A percentile compares a stretch with the other conserved stretches of the same genome.
These are phyloP conservation scores for Agrocybe chaxingu DNA, from an alignment of 768 basidiomycete species.

Conservation along the genomic window DNA sequence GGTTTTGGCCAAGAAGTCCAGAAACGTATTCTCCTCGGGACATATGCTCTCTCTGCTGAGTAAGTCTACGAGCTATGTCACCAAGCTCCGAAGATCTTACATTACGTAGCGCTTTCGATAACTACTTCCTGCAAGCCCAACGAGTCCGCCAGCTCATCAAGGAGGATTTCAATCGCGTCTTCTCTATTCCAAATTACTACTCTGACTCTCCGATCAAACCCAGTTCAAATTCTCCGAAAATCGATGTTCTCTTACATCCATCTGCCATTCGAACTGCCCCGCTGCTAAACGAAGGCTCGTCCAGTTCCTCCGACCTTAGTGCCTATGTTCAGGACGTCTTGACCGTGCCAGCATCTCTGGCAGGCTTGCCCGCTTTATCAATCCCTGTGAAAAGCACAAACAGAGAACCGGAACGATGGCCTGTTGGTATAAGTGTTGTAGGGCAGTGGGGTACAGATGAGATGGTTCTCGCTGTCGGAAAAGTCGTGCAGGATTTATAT, in stretches of 20 bases:
- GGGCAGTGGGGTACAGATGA: constrained; percentile 86
- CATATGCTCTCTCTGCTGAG: constrained; percentile 91
- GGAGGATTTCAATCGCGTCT: constrained; percentile 70
- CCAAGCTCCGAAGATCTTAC: not conserved
- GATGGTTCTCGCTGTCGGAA: constrained; percentile 52
- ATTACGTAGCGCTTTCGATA: constrained; percentile 81
- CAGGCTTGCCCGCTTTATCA: constrained; percentile 80
- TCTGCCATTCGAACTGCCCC: constrained; percentile 89
- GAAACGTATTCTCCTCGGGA: constrained; percentile 84
- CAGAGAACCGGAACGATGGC: constrained; percentile 62
- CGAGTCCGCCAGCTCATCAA: constrained; percentile 70
- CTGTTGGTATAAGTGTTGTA: constrained; percentile 77
- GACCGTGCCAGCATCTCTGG: constrained; percentile 89
- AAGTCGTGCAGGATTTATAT: constrained; percentile 17
- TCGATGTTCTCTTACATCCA: constrained; percentile 86
- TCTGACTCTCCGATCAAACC: constrained; percentile 16
- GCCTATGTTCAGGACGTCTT: constrained; percentile 89
- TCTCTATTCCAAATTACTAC: constrained; percentile 54
- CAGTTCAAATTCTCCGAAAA: constrained; percentile 24
- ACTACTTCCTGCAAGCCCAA: constrained; percentile 93
- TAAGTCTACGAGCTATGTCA: constrained; percentile 33
- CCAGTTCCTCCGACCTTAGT: constrained; percentile 28
- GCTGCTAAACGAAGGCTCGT: constrained; percentile 27
- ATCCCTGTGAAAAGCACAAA: constrained; percentile 47
- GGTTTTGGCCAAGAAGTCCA: constrained; percentile 85